These are phyloP conservation scores for Salix arbutifolia DNA, from an alignment of 345 rosid genomes.

Conservation along the genomic window DNA sequence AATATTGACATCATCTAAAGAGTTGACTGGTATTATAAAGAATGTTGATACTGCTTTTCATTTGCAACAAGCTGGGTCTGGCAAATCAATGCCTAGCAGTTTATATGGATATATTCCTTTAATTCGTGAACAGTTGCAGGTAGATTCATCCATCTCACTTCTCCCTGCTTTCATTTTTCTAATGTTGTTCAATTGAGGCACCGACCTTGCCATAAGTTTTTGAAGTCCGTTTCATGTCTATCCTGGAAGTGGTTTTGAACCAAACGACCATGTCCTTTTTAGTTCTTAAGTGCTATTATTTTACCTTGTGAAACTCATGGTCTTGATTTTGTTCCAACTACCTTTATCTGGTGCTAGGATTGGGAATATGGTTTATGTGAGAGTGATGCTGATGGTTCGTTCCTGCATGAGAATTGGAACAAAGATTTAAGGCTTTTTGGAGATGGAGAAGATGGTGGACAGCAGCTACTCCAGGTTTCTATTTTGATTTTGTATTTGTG, in stretches of 20 bases:
- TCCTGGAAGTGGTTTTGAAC: neutral
- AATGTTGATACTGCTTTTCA: slow-evolving; percentile 61
- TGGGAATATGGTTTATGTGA: slow-evolving; percentile 94
- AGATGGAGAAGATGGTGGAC: slow-evolving; percentile 79
- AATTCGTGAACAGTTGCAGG: slow-evolving; percentile 79
- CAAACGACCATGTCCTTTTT: neutral
- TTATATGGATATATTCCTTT: slow-evolving; percentile 55
- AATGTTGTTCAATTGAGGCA: neutral
- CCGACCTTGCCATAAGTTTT: neutral
- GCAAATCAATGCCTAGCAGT: slow-evolving; percentile 43
- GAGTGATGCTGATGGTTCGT: slow-evolving; percentile 85
- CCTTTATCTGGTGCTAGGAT: slow-evolving; percentile 48
- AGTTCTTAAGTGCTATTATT: neutral
- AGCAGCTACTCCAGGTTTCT: slow-evolving; percentile 77
- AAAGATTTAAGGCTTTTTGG: slow-evolving; percentile 72
- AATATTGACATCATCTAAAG: slow-evolving; percentile 66
- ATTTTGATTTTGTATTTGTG: neutral
- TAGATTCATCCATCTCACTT: slow-evolving; percentile 13
- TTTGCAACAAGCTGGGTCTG: slow-evolving; percentile 49
- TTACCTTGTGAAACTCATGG: neutral
- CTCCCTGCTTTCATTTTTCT: neutral
- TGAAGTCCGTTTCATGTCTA: neutral
- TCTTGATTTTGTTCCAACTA: neutral
- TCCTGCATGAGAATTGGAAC: slow-evolving; percentile 88
- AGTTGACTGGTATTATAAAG: slow-evolving; percentile 62